Percentiles rank a stretch among this genome's conserved stretches.
These are phyloP conservation scores for Suhomyces chickasaworum DNA, from an alignment of 1,139 yeast species.

Conservation along the genomic window DNA sequence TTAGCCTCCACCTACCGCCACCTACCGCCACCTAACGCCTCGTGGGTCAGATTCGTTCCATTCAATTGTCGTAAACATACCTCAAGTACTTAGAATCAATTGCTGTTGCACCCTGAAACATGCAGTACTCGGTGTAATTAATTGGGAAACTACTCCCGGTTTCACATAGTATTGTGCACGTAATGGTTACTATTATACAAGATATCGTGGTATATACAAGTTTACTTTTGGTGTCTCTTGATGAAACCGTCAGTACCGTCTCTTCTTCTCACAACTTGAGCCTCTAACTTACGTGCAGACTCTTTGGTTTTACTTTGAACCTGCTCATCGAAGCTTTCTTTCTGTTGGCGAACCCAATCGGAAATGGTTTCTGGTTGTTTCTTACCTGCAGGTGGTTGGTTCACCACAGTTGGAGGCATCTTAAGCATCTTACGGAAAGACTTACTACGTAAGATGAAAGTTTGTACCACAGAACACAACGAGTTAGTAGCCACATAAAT, in stretches of 20 bases:
- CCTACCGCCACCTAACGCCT: too few relatives aligned
- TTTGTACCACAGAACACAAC: conserved; percentile 69
- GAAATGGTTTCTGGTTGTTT: conserved; percentile 36
- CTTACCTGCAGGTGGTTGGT: conserved; percentile 34
- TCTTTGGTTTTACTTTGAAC: conserved; percentile 39
- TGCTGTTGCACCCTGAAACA: too few relatives aligned
- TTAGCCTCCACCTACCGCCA: too few relatives aligned
- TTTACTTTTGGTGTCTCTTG: conserved; percentile 38
- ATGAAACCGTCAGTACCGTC: conserved; percentile 39
- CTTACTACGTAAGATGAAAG: conserved; percentile 60
- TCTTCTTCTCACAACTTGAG: conserved; percentile 40
- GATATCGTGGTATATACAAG: conserved; percentile 10
- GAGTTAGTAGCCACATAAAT: conserved; percentile 85
- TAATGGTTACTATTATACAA: conserved; percentile 9
- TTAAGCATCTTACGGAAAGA: conserved; percentile 58
- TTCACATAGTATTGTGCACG: too few relatives aligned
- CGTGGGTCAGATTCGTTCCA: too few relatives aligned
- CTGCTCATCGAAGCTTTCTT: conserved; percentile 34
- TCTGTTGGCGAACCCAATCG: conserved; percentile 44
- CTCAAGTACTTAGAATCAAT: too few relatives aligned
- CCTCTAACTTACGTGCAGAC: conserved; percentile 42
- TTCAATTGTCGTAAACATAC: too few relatives aligned
- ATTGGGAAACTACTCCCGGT: too few relatives aligned
- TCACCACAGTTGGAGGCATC: conserved; percentile 66
- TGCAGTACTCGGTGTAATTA: too few relatives aligned